Conservation (phyloP, 805 yeast species). For the Lipomyces chichibuensis region DNA sequence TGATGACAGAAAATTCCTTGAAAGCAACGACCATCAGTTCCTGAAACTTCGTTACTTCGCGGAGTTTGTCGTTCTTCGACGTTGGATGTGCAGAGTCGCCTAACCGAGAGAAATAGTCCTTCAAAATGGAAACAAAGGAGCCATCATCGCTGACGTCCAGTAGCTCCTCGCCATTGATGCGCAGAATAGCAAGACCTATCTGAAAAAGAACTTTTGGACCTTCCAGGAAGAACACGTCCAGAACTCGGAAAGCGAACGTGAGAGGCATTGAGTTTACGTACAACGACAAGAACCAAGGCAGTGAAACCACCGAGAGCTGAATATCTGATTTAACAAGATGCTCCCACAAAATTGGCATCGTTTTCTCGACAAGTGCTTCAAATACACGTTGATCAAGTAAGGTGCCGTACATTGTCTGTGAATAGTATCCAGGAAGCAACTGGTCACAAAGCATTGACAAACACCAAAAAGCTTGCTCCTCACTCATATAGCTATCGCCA, state of each 20-base stretch:
- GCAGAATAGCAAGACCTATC: constrained; percentile 87
- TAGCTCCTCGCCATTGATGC: constrained; percentile 83
- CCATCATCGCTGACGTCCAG: constrained; percentile 88
- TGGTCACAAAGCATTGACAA: constrained; percentile 77
- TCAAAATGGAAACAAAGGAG: constrained; percentile 79
- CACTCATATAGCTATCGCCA: constrained; percentile 72
- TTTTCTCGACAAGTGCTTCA: constrained; percentile 83
- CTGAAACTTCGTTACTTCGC: constrained; percentile 80
- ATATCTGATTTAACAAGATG: constrained; percentile 80
- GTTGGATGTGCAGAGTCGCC: constrained; percentile 75
- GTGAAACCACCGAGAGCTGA: constrained; percentile 86
- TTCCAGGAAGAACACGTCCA: constrained; percentile 86
- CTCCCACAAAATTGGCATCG: constrained; percentile 85
- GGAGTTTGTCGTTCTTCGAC: constrained; percentile 63
- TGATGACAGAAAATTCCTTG: constrained; percentile 80
- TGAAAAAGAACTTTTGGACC: constrained; percentile 91
- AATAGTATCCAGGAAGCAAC: constrained; percentile 92
- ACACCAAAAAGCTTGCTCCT: constrained; percentile 97
- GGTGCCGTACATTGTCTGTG: constrained; percentile 97
- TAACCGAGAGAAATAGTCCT: constrained; percentile 74
- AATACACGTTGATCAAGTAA: constrained; percentile 90
- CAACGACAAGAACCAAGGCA: constrained; percentile 94
- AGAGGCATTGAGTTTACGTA: constrained; percentile 93
- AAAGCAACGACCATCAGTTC: constrained; percentile 89
- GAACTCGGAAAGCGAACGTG: constrained; percentile 86